Percentiles rank a stretch among this genome's conserved stretches.
Conservation (phyloP, 2,329 filamentous ascomycete species). For the Neoarthrinium moseri region DNA sequence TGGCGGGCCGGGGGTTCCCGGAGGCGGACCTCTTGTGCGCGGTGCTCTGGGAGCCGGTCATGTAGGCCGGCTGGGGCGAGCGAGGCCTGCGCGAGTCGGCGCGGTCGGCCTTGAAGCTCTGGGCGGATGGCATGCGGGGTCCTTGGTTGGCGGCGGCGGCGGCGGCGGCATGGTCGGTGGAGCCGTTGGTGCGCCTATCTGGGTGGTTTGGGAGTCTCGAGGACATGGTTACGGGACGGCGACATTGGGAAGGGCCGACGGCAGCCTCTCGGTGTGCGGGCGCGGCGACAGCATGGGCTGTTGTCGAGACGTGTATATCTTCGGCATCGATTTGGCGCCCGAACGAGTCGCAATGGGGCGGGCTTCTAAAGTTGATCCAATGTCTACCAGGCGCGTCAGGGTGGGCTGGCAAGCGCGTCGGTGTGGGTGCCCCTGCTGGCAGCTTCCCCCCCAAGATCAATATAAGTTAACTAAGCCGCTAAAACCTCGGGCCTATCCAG, state of each 20-base stretch:
- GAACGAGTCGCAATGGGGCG: background rate
- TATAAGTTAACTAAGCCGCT: background rate
- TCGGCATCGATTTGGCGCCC: constrained; percentile 8
- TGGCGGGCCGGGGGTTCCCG: constrained; percentile 51
- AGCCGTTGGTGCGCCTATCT: constrained; percentile 41
- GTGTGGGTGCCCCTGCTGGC: background rate
- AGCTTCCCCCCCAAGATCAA: background rate
- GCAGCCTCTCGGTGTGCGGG: constrained; percentile 6
- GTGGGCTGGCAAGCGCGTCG: constrained; percentile 2
- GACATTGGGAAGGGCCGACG: constrained; percentile 21
- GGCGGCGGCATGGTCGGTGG: constrained; percentile 24
- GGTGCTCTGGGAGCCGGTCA: constrained; percentile 24
- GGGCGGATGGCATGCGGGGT: constrained; percentile 28
- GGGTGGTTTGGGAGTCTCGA: constrained; percentile 36
- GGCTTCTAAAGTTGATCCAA: constrained; percentile 6
- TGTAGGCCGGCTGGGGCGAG: constrained; percentile 30
- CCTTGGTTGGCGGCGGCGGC: constrained; percentile 13
- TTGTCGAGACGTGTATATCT: background rate
- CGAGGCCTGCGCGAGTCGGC: constrained; percentile 5
- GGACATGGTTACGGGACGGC: constrained; percentile 26
- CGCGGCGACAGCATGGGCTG: constrained; percentile 13
- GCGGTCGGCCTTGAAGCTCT: constrained; percentile 8
- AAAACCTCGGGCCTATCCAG: background rate
- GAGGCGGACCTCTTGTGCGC: constrained; percentile 59
- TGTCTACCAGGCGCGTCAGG: constrained; percentile 8